Conservation (phyloP, 140 eudicot genomes). For the Cichorium intybus region DNA sequence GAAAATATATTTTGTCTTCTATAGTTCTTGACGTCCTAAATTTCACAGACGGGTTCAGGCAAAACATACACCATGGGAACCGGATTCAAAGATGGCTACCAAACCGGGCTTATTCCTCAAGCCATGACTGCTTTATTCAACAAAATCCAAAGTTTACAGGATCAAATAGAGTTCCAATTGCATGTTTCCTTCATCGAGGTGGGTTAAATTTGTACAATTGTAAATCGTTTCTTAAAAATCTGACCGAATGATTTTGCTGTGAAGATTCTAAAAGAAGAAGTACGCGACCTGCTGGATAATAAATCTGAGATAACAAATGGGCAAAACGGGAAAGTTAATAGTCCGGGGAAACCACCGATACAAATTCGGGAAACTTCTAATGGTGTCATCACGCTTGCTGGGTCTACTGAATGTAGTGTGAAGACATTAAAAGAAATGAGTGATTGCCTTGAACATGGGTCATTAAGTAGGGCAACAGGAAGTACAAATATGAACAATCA, state of each 20-base stretch:
- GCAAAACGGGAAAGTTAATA: slow-evolving; percentile 46
- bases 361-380: slow-evolving; percentile 94
- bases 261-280: slow-evolving; percentile 98
- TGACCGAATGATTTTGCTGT: slow-evolving; percentile 21
- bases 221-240: not conserved
- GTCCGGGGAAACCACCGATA: slow-evolving; percentile 89
- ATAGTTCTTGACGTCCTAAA: slow-evolving; percentile 16
- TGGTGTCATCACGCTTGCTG: slow-evolving; percentile 96
- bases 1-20: not conserved
- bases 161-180: slow-evolving; percentile 82
- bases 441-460: slow-evolving; percentile 92
- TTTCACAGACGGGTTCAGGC: slow-evolving; percentile 93
- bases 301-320: slow-evolving; percentile 69
- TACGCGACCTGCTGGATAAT: slow-evolving; percentile 81
- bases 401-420: slow-evolving; percentile 83
- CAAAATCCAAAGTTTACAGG: slow-evolving; percentile 69
- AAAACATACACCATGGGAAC: slow-evolving; percentile 99
- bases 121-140: slow-evolving; percentile 80
- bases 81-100: slow-evolving; percentile 69
- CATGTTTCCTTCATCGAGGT: slow-evolving; percentile 98
- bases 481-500: slow-evolving; percentile 99
- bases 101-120: slow-evolving; percentile 78
- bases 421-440: slow-evolving; percentile 90
- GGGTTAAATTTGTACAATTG: not conserved
- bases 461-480: slow-evolving; percentile 92